Percentiles rank a stretch among this genome's conserved stretches.
Conservation (phyloP, 768 basidiomycete species). For the Lanmaoa pseudosensibilis region DNA sequence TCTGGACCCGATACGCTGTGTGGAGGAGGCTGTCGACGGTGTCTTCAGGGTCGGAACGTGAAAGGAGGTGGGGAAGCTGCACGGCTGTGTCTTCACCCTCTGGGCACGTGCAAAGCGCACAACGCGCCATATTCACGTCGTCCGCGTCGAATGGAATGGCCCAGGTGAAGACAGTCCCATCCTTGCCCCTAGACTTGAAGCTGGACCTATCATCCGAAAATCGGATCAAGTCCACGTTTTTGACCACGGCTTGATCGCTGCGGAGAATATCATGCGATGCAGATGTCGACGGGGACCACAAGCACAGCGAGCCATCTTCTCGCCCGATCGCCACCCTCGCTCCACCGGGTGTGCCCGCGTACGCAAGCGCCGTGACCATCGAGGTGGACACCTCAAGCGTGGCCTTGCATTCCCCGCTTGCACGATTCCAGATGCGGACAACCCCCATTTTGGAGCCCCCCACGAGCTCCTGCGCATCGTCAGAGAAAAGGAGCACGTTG, state of each 20-base stretch:
- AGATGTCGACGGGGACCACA: slow-evolving; percentile 20
- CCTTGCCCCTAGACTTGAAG: slow-evolving; percentile 13
- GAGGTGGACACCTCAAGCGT: slow-evolving; percentile 1
- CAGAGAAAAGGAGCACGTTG: slow-evolving; percentile 17
- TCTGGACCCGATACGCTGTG: slow-evolving; percentile 8
- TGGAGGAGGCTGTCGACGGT: slow-evolving; percentile 2
- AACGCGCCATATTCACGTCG: not conserved
- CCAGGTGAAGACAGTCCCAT: slow-evolving; percentile 12
- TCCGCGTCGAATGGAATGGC: not conserved
- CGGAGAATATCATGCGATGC: slow-evolving; percentile 3
- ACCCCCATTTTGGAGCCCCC: slow-evolving; percentile 17
- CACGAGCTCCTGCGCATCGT: slow-evolving; percentile 12
- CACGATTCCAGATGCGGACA: slow-evolving; percentile 23
- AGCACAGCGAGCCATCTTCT: slow-evolving; percentile 17
- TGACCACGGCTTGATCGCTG: not conserved
- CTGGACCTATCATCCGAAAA: slow-evolving; percentile 11
- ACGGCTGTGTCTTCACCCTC: not conserved
- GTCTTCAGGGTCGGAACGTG: slow-evolving; percentile 3
- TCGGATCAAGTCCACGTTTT: slow-evolving; percentile 6
- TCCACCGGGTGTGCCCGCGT: not conserved
- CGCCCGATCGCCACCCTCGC: slow-evolving; percentile 15
- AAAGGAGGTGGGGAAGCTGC: slow-evolving; percentile 2
- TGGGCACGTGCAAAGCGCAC: not conserved
- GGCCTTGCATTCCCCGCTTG: slow-evolving; percentile 13
- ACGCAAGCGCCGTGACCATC: slow-evolving; percentile 21